These are phyloP conservation scores for Xerocomellus intermedius DNA, from an alignment of 768 basidiomycete species.

Conservation along the genomic window DNA sequence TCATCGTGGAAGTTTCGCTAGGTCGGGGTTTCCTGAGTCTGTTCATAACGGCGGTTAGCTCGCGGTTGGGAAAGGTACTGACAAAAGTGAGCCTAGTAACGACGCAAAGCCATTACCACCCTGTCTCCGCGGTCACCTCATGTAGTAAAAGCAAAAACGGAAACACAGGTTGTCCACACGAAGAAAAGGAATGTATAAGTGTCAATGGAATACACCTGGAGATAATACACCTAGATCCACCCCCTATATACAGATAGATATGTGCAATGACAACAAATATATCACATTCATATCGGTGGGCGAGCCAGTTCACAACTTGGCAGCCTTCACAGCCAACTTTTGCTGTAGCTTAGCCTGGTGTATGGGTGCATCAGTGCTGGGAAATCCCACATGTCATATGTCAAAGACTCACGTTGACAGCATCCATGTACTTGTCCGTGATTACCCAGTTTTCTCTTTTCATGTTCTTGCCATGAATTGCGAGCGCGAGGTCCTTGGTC, in stretches of 20 bases:
- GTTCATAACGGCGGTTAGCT: slow-evolving; percentile 15
- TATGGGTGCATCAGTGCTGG: slow-evolving; percentile 14
- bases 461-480: slow-evolving; percentile 90
- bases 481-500: slow-evolving; percentile 96
- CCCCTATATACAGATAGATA: slow-evolving; percentile 12
- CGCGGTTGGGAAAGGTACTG: not conserved
- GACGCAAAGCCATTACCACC: not conserved
- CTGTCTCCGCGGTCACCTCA: slow-evolving; percentile 6
- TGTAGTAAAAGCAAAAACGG: not conserved
- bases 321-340: slow-evolving; percentile 37
- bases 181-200: not conserved
- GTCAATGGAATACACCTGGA: slow-evolving; percentile 16
- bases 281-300: slow-evolving; percentile 2
- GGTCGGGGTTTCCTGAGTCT: slow-evolving; percentile 23
- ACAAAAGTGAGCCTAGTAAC: not conserved
- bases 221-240: slow-evolving; percentile 22
- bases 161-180: not conserved
- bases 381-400: not conserved
- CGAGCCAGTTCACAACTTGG: slow-evolving; percentile 16
- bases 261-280: slow-evolving; percentile 11
- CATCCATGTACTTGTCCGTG: slow-evolving; percentile 91
- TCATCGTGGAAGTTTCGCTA: not conserved
- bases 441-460: slow-evolving; percentile 96
- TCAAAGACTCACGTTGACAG: slow-evolving; percentile 69
- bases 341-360: slow-evolving; percentile 43